Evolutionary conservation across 2,329 filamentous ascomycete species (phyloP).

Genomic region (Colletotrichum falcatum): DNA sequence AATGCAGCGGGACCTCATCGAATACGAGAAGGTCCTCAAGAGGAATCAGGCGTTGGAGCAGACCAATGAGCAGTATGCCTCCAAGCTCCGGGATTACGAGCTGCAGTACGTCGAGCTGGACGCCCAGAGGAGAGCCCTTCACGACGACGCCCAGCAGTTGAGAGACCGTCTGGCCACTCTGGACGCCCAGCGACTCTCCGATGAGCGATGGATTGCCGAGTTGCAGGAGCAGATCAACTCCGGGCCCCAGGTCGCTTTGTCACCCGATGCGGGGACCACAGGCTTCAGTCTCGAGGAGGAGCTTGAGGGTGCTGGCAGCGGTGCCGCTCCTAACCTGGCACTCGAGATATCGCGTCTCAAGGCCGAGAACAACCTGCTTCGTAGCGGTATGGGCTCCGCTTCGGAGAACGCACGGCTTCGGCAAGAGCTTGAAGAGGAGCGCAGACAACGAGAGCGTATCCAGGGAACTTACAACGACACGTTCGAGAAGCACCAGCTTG

Average conservation of each 20-base stretch:
- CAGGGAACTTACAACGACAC: conserved; percentile 67
- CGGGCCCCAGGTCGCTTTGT: conserved; percentile 38
- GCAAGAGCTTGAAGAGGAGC: conserved; percentile 67
- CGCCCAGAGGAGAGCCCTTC: conserved; percentile 57
- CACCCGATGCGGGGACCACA: conserved; percentile 45
- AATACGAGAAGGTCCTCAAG: conserved; percentile 51
- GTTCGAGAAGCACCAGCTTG: conserved; percentile 68
- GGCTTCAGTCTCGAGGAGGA: conserved; percentile 69
- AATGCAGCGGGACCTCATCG: conserved; percentile 59
- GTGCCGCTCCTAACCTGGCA: conserved; percentile 56
- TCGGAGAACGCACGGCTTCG: conserved; percentile 67
- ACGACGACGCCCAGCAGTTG: conserved; percentile 61
- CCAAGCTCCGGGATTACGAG: conserved; percentile 48
- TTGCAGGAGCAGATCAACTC: conserved; percentile 69
- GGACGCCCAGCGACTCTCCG: conserved; percentile 59
- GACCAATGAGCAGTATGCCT: conserved; percentile 49
- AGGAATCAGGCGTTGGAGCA: conserved; percentile 52
- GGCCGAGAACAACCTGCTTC: conserved; percentile 71
- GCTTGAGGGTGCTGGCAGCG: conserved; percentile 62
- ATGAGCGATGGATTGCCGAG: conserved; percentile 68
- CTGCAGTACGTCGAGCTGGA: conserved; percentile 54
- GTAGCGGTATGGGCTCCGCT: conserved; percentile 64
- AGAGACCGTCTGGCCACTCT: conserved; percentile 51
- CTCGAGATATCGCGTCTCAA: conserved; percentile 69
- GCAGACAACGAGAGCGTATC: conserved; percentile 62